Conservation (phyloP, 768 basidiomycete genomes). For the Lentinula sp. region DNA sequence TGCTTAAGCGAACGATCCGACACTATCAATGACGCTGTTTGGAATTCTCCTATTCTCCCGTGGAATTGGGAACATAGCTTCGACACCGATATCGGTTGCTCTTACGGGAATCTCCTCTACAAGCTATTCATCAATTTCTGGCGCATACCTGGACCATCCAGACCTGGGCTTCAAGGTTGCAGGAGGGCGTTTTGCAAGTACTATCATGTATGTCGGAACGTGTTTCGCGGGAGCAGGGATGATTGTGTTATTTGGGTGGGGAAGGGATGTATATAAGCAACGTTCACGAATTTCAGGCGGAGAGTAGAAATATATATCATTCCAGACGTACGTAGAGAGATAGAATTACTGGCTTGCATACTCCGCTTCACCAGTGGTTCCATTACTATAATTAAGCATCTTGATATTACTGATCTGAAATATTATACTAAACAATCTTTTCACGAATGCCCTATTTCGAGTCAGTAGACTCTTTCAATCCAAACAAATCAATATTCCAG, state of each 20-base stretch:
- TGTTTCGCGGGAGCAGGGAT: slow-evolving; percentile 24
- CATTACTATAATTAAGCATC: no score
- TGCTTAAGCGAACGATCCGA: slow-evolving; percentile 19
- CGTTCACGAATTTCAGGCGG: neutral
- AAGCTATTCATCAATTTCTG: neutral
- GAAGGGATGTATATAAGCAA: slow-evolving; percentile 4
- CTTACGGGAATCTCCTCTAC: neutral
- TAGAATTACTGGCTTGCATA: no score
- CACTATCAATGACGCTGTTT: slow-evolving; percentile 16
- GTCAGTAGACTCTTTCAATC: no score
- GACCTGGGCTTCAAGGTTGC: slow-evolving; percentile 20
- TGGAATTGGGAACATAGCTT: slow-evolving; percentile 24
- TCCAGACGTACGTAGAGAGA: no score
- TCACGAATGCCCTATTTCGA: no score
- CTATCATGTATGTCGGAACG: slow-evolving; percentile 23
- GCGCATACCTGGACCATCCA: neutral
- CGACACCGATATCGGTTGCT: slow-evolving; percentile 19
- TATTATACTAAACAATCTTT: no score
- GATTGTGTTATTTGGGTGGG: slow-evolving; percentile 19
- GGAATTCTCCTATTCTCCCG: slow-evolving; percentile 19
- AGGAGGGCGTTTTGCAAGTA: slow-evolving; percentile 17
- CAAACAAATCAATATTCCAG: no score
- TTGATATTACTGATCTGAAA: no score
- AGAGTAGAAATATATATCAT: no score
- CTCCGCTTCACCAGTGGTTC: no score